Conservation (phyloP, 371 early-diverging fungal genomes). For the Aphelidium insulamus region DNA sequence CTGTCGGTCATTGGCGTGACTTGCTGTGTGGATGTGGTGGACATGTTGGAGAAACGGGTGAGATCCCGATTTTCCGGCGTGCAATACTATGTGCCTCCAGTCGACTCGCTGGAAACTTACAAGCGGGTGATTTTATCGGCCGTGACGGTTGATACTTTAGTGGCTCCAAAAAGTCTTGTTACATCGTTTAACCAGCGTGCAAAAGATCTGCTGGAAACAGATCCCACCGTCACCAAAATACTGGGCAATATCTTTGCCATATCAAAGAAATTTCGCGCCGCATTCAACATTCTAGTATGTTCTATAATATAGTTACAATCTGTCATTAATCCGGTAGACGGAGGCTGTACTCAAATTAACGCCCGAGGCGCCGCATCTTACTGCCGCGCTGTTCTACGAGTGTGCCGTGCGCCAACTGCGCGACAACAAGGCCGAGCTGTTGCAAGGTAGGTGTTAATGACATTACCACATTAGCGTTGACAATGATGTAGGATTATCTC, state of each 20-base stretch:
- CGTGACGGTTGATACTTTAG: too few species aligned
- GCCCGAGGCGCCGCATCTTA: slow-evolving; percentile 16
- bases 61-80: slow-evolving; percentile 83
- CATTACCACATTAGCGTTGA: not conserved
- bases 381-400: slow-evolving; percentile 15
- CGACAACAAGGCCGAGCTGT: slow-evolving; percentile 33
- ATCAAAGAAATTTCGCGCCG: slow-evolving; percentile 29
- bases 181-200: too few species aligned
- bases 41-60: slow-evolving; percentile 75
- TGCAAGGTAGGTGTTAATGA: slow-evolving; percentile 19
- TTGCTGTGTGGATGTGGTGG: slow-evolving; percentile 51
- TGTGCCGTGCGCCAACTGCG: slow-evolving; percentile 18
- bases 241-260: slow-evolving; percentile 30
- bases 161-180: too few species aligned
- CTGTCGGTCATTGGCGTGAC: slow-evolving; percentile 71
- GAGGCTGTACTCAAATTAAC: slow-evolving; percentile 24
- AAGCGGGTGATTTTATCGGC: too few species aligned
- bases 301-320: not conserved
- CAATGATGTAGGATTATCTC: slow-evolving; percentile 23
- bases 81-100: slow-evolving; percentile 39
- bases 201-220: too few species aligned
- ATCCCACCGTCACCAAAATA: slow-evolving; percentile 17
- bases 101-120: too few species aligned
- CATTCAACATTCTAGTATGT: slow-evolving; percentile 35
- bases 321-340: slow-evolving; percentile 14